Base-by-base conservation (phyloP, 768 basidiomycete species). In the Tylopilus balloui region DNA sequence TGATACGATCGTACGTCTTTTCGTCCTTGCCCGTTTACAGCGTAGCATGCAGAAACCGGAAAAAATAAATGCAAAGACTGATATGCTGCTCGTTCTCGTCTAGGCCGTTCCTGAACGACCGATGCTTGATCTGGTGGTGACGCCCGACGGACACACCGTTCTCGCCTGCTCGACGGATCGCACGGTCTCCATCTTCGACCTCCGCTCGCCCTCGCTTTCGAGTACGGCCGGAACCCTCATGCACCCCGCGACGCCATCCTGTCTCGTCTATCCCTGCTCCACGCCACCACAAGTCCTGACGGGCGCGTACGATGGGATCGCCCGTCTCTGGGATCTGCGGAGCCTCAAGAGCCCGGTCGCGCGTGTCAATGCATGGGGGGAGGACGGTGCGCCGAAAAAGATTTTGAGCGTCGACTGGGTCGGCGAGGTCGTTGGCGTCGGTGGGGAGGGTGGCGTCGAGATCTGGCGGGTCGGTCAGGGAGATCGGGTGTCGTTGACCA, bases 281-380 rank as follows among this genome's bases (percentile, higher is more conserved):
- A 6, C 23, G 1, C 10, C 35, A 17, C 63, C 82, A 25, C 86
- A 86, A 59, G 70, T 88, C 10, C 69, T 84, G 17, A 87, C 79
- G 0, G 90, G 87, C 5, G 78, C 82, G 0, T 89, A 92, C 60
- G 89, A 92, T 48, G 88, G 90, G 11, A 69, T 83, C 2, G 86
- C 83, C 0, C 73, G 88, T 5, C 61, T 92, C 3, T 92, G 88
- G 87, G 89, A 92, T 61, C 61, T 88, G 21, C 75, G 88, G 4
- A 90, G 84, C 56, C 73, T 75, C 14, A 81, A 83, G 56, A 71
- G 74, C 13, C 78, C 86, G 1, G 72, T 91, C 38, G 74, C 84
- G 19, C 80, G 72, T 50, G 84, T 90, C 60, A 77, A 75, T 40
- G 76, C 73, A 2, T 83, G 79, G 78, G 77, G 20, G 11, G 28